Percentiles rank a stretch among this genome's conserved stretches.
Evolutionary conservation across 2,329 filamentous ascomycete species (phyloP).

Genomic region (Aspergillus sp.): DNA sequence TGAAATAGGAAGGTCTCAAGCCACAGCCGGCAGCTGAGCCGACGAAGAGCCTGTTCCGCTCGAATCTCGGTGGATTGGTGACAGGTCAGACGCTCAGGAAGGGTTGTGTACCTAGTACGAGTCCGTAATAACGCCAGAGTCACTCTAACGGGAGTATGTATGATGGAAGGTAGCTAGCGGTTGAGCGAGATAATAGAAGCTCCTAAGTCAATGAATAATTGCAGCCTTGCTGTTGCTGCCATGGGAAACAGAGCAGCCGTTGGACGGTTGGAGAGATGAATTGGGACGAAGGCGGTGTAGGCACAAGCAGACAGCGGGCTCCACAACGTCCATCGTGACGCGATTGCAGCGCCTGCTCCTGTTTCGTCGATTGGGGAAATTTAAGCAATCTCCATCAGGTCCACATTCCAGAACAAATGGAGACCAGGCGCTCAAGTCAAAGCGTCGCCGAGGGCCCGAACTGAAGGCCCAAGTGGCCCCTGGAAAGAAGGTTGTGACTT

Average conservation of each 20-base stretch:
- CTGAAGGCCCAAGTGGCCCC: constrained; percentile 10
- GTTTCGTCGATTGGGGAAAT: neutral
- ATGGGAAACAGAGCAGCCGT: too few relatives aligned
- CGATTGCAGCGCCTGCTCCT: too few relatives aligned
- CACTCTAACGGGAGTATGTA: neutral
- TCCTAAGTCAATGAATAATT: too few relatives aligned
- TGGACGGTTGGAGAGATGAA: neutral
- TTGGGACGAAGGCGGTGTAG: neutral
- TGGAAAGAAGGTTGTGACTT: neutral
- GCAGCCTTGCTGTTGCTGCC: too few relatives aligned
- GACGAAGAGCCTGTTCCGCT: neutral
- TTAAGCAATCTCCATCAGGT: neutral
- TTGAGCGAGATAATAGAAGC: too few relatives aligned
- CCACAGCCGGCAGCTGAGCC: constrained; percentile 13
- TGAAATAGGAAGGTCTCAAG: constrained; percentile 5
- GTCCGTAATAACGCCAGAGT: neutral
- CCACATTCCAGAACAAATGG: constrained; percentile 17
- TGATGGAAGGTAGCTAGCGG: too few relatives aligned
- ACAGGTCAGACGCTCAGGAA: constrained; percentile 27
- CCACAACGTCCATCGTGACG: neutral
- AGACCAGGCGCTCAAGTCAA: constrained; percentile 10
- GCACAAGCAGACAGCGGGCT: neutral
- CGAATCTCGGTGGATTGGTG: constrained; percentile 15
- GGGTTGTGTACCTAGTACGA: neutral
- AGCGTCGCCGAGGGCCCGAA: constrained; percentile 17